Conservation (phyloP, 2,329 filamentous ascomycete genomes). For the Penicillium sp. region DNA sequence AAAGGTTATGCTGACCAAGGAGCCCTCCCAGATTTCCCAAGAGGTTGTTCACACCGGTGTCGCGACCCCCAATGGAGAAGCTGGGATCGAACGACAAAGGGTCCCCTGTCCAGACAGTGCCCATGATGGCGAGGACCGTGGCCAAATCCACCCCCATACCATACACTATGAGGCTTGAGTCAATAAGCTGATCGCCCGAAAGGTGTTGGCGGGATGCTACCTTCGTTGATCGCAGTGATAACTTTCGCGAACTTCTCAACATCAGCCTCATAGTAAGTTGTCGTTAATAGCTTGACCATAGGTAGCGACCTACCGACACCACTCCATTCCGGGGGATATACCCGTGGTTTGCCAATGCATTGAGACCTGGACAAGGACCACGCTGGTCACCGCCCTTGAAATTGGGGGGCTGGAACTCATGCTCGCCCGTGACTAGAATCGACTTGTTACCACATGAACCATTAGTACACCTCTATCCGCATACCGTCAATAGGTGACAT, state of each 20-base stretch:
- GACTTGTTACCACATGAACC: background rate
- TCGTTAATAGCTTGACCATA: background rate
- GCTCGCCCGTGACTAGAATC: constrained; percentile 34
- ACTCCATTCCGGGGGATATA: constrained; percentile 47
- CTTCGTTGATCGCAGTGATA: constrained; percentile 38
- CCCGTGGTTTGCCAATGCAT: constrained; percentile 47
- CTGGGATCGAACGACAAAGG: constrained; percentile 52
- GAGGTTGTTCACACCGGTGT: constrained; percentile 42
- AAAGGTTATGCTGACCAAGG: constrained; percentile 31
- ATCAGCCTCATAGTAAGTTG: background rate
- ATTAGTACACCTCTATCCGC: background rate
- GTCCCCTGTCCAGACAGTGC: constrained; percentile 53
- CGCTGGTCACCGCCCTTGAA: constrained; percentile 39
- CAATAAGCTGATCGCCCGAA: background rate
- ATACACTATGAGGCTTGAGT: constrained; percentile 36
- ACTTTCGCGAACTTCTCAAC: constrained; percentile 32
- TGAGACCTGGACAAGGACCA: constrained; percentile 46
- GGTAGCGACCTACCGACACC: constrained; percentile 25
- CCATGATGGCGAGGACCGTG: constrained; percentile 48
- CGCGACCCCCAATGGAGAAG: constrained; percentile 56
- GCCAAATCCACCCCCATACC: constrained; percentile 52
- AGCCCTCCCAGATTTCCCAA: constrained; percentile 49
- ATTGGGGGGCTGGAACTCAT: constrained; percentile 38
- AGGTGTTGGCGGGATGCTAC: constrained; percentile 9
- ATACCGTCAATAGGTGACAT: constrained; percentile 31